Percentiles rank a stretch among this genome's conserved stretches.
Conservation (phyloP, 108 stramenopile species). For the Schizochytrium sp. region DNA sequence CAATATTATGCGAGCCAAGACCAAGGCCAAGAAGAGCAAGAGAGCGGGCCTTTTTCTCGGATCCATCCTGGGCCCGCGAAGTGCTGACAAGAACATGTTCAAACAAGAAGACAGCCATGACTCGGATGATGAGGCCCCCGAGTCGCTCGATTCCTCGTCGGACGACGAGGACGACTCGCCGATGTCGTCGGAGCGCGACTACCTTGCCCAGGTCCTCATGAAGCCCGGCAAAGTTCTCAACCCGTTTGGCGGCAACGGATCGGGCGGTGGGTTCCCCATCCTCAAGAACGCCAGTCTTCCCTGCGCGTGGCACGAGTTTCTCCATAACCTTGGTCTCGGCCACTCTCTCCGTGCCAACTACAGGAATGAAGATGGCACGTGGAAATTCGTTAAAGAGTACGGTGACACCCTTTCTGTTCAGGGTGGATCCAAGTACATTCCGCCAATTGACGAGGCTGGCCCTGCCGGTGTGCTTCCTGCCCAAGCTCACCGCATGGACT, state of each 20-base stretch:
- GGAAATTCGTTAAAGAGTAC: neutral
- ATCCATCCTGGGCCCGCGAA: neutral
- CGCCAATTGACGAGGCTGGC: neutral
- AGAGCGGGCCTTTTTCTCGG: neutral
- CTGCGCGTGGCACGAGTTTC: neutral
- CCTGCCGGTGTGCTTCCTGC: neutral
- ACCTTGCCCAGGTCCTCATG: neutral
- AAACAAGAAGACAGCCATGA: neutral
- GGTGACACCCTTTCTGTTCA: neutral
- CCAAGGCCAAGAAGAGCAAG: neutral
- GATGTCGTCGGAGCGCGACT: neutral
- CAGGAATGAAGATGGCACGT: neutral
- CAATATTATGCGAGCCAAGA: neutral
- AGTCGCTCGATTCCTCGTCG: neutral
- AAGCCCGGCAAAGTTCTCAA: neutral
- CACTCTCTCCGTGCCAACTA: neutral
- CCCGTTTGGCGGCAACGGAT: neutral
- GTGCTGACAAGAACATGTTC: neutral
- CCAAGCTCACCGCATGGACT: neutral
- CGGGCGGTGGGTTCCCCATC: neutral
- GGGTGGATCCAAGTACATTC: neutral
- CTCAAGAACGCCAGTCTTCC: neutral
- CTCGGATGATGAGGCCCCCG: neutral
- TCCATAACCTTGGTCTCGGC: neutral
- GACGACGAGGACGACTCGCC: neutral